These are phyloP conservation scores for Psilocybe subaeruginosa DNA, from an alignment of 768 basidiomycete species.

Conservation along the genomic window DNA sequence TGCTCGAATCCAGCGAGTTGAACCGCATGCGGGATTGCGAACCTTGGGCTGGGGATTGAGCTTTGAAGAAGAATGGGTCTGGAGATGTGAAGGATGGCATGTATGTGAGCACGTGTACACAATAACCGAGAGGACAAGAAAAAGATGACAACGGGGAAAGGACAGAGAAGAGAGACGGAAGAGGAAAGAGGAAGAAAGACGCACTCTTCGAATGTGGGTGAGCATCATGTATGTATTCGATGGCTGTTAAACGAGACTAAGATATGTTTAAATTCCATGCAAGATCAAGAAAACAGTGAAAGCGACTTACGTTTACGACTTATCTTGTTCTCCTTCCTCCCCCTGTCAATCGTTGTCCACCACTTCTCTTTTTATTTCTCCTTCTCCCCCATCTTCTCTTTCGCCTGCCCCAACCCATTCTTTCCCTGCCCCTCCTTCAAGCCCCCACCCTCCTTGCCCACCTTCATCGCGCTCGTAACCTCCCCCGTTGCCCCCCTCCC, in stretches of 20 bases:
- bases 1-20: conserved; percentile 60
- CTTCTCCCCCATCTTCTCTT: conserved; percentile 38
- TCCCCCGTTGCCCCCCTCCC: conserved; percentile 32
- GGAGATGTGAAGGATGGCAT: conserved; percentile 5
- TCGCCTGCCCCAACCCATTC: conserved; percentile 31
- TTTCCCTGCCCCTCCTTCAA: conserved; percentile 17
- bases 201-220: conserved; percentile 43
- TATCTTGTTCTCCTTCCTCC: conserved; percentile 56
- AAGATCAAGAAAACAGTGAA: not conserved
- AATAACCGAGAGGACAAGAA: conserved; percentile 29
- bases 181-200: conserved; percentile 7
- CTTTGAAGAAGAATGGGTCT: conserved; percentile 38
- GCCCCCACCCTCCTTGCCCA: conserved; percentile 5
- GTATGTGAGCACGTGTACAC: no score
- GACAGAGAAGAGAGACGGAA: not conserved
- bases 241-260: conserved; percentile 9
- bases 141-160: not conserved
- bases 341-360: conserved; percentile 86
- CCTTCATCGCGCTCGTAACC: conserved; percentile 56
- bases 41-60: conserved; percentile 23
- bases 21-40: conserved; percentile 47
- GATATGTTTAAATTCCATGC: not conserved
- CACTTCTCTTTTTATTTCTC: conserved; percentile 53
- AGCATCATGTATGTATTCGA: conserved; percentile 29
- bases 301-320: conserved; percentile 46